A percentile compares a stretch with the other conserved stretches of the same genome.
phyloP scores from a whole-genome alignment of 371 early-diverging fungal genomes.

The Batkoa obscura region DNA sequence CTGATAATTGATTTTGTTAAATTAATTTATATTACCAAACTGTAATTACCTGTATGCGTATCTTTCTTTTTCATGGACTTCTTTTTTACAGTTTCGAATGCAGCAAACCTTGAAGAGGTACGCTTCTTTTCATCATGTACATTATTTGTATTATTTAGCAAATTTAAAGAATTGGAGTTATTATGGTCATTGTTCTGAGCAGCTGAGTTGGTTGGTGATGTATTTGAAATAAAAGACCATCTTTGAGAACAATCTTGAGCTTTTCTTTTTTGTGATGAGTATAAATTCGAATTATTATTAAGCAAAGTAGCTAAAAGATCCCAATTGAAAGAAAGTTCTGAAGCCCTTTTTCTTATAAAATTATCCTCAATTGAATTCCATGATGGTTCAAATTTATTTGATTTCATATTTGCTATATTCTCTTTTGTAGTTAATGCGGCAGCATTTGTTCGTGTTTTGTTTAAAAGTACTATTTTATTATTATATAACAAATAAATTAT shows the following conservation, averaged over 20 bases:
- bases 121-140: background rate
- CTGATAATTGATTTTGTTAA: background rate
- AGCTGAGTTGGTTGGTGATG: background rate
- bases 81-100: background rate
- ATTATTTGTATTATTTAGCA: background rate
- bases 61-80: background rate
- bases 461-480: background rate
- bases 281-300: background rate
- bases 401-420: background rate
- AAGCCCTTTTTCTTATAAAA: background rate
- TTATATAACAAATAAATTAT: background rate
- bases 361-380: background rate
- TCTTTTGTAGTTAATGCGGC: background rate
- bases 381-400: background rate
- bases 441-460: background rate
- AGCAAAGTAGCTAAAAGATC: background rate
- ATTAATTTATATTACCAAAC: background rate
- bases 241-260: background rate
- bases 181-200: background rate
- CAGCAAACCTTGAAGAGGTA: background rate
- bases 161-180: background rate
- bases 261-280: background rate
- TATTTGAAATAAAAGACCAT: background rate
- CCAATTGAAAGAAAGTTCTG: slow-evolving; percentile 2
- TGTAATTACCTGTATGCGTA: background rate